These are phyloP conservation scores for Aspergillus ruber DNA, from an alignment of 2,329 filamentous ascomycete genomes.

Conservation along the genomic window DNA sequence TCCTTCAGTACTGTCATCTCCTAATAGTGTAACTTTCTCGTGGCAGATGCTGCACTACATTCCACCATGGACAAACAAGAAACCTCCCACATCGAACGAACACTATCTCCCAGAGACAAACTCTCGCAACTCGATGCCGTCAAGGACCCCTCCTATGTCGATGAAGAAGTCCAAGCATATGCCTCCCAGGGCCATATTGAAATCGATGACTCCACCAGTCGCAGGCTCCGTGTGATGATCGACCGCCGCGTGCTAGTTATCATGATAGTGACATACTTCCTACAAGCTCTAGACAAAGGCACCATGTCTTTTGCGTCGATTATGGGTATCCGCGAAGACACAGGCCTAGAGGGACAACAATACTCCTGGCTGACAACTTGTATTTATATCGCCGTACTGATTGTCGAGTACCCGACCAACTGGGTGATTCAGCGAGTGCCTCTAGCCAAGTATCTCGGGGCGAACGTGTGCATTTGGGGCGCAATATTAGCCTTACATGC, in stretches of 20 bases:
- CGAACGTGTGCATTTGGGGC: slow-evolving; percentile 62
- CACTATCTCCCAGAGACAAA: slow-evolving; percentile 40
- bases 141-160: slow-evolving; percentile 53
- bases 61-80: slow-evolving; percentile 19
- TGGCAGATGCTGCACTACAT: not conserved
- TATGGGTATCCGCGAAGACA: slow-evolving; percentile 41
- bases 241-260: slow-evolving; percentile 61
- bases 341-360: slow-evolving; percentile 35
- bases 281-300: slow-evolving; percentile 48
- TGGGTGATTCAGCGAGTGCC: slow-evolving; percentile 58
- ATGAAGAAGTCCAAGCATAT: slow-evolving; percentile 67
- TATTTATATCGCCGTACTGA: slow-evolving; percentile 65
- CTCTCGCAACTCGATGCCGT: slow-evolving; percentile 45
- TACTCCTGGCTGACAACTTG: slow-evolving; percentile 68
- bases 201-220: slow-evolving; percentile 56
- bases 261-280: slow-evolving; percentile 69
- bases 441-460: slow-evolving; percentile 60
- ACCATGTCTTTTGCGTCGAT: slow-evolving; percentile 38
- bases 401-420: slow-evolving; percentile 68
- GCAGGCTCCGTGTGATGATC: slow-evolving; percentile 57
- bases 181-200: slow-evolving; percentile 50
- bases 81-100: slow-evolving; percentile 44
- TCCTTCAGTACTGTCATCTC: too few relatives aligned
- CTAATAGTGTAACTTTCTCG: too few relatives aligned
- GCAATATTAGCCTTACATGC: slow-evolving; percentile 55